These are phyloP conservation scores for Candida orba DNA, from an alignment of 805 yeast species.

Conservation along the genomic window DNA sequence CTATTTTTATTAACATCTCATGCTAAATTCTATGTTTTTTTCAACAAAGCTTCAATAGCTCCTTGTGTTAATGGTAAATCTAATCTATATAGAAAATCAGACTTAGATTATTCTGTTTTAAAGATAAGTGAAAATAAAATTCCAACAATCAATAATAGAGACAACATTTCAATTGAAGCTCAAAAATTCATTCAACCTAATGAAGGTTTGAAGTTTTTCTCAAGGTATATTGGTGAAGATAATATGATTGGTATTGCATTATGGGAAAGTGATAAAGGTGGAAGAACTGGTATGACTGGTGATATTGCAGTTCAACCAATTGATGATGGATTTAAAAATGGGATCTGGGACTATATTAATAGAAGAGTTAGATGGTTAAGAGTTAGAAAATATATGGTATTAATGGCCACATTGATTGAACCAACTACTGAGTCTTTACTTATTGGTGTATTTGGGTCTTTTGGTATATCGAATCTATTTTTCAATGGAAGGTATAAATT, in stretches of 20 bases:
- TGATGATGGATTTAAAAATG: conserved; percentile 30
- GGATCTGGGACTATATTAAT: conserved; percentile 47
- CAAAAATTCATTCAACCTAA: conserved; percentile 19
- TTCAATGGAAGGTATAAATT: conserved; percentile 27
- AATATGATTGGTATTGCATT: conserved; percentile 85
- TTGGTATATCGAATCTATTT: conserved; percentile 44
- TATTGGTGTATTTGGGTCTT: conserved; percentile 60
- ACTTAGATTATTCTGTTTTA: conserved; percentile 51
- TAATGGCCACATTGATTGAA: conserved; percentile 75
- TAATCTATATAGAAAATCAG: conserved; percentile 64
- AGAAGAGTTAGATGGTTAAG: conserved; percentile 81
- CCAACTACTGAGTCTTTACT: conserved; percentile 78
- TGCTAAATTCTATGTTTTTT: conserved; percentile 74
- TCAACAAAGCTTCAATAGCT: conserved; percentile 67
- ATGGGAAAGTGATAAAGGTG: conserved; percentile 64
- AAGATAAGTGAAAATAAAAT: conserved; percentile 27
- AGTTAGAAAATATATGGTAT: conserved; percentile 81
- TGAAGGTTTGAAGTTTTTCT: conserved; percentile 59
- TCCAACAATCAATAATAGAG: conserved; percentile 26
- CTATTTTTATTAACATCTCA: conserved; percentile 81
- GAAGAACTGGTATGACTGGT: conserved; percentile 70
- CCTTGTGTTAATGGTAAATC: conserved; percentile 93
- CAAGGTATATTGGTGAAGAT: conserved; percentile 84
- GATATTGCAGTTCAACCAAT: conserved; percentile 78
- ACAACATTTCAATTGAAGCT: conserved; percentile 30